Evolutionary conservation across 345 rosid genomes (phyloP).

Genomic region (Eucalyptus erythrocorys): DNA sequence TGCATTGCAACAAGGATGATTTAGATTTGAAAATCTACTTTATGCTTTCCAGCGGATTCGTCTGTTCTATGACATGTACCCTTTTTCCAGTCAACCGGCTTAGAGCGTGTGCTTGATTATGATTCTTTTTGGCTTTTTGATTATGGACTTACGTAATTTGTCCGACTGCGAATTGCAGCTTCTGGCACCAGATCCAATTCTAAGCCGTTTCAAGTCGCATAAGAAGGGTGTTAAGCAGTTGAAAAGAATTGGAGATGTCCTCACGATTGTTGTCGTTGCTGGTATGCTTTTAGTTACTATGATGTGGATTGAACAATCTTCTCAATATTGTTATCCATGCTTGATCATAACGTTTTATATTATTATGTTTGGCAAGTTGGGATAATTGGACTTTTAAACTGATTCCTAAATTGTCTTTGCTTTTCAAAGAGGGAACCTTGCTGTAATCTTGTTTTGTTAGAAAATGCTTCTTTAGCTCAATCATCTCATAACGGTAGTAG

Average conservation of each 20-base stretch:
- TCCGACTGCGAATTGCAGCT: conserved; percentile 28
- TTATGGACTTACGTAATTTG: not conserved
- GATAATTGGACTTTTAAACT: not conserved
- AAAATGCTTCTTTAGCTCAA: not conserved
- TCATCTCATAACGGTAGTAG: not conserved
- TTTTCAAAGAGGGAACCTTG: not conserved
- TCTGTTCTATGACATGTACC: not conserved
- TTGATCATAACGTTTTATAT: not conserved
- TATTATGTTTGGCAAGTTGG: not conserved
- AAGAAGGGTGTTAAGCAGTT: conserved; percentile 41
- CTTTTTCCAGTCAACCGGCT: rapidly evolving
- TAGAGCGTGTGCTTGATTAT: not conserved
- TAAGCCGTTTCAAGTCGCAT: conserved; percentile 69
- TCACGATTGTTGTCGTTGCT: conserved; percentile 75
- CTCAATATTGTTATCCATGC: not conserved
- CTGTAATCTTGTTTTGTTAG: not conserved
- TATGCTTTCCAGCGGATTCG: not conserved
- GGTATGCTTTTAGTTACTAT: conserved; percentile 17
- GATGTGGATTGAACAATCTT: not conserved
- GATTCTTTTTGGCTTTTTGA: not conserved
- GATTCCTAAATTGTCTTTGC: not conserved
- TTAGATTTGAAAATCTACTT: rapidly evolving
- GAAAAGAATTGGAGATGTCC: conserved; percentile 74
- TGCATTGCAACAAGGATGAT: not conserved
- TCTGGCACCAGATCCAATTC: conserved; percentile 63